These are phyloP conservation scores for Daldinia sp. DNA, from an alignment of 2,329 filamentous ascomycete genomes.

Conservation along the genomic window DNA sequence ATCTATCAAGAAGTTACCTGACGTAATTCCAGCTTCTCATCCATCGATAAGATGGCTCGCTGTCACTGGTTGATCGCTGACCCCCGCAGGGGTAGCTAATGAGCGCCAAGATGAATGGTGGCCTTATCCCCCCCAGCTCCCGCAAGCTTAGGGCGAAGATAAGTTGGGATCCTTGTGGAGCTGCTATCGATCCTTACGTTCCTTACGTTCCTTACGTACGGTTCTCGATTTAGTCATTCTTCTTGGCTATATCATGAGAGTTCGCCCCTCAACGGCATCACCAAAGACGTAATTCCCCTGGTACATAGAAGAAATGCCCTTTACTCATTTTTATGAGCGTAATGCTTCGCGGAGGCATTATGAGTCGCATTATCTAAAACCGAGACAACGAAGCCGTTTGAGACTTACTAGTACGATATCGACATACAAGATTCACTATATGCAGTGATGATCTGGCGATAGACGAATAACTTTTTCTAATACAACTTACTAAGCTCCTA, in stretches of 20 bases:
- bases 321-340: neutral
- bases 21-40: slow-evolving; percentile 49
- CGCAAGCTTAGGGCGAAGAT: slow-evolving; percentile 5
- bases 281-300: neutral
- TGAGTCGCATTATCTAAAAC: neutral
- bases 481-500: neutral
- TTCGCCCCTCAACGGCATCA: no score
- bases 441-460: neutral
- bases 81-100: slow-evolving; percentile 24
- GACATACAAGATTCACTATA: neutral
- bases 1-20: slow-evolving; percentile 38
- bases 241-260: neutral
- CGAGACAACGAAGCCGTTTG: neutral
- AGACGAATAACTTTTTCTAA: neutral
- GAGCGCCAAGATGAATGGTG: slow-evolving; percentile 38
- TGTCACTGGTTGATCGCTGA: slow-evolving; percentile 39
- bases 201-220: neutral
- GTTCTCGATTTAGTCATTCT: neutral
- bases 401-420: no score
- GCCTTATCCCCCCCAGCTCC: slow-evolving; percentile 14
- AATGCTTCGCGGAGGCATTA: neutral
- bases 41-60: slow-evolving; percentile 45
- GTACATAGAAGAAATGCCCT: neutral
- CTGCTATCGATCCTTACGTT: neutral
- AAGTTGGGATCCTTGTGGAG: neutral